These are phyloP conservation scores for Globisporangium nunn DNA, from an alignment of 352 stramenopile species.

Conservation along the genomic window DNA sequence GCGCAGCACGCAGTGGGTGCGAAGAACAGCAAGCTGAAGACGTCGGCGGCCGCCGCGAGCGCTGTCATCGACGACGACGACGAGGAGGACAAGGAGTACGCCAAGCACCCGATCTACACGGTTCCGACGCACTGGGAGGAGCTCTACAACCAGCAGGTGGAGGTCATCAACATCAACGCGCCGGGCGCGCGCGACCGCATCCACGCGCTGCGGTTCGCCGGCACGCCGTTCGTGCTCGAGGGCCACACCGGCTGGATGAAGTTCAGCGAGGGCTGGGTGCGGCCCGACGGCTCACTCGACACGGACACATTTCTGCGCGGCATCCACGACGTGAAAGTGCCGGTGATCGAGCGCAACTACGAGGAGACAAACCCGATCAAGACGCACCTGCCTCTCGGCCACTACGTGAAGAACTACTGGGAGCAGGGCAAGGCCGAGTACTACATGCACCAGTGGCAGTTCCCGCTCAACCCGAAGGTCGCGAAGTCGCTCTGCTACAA, in stretches of 20 bases:
- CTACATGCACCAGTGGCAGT: slow-evolving; percentile 96
- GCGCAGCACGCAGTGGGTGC: background rate
- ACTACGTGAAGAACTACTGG: slow-evolving; percentile 83
- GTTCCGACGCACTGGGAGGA: slow-evolving; percentile 70
- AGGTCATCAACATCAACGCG: slow-evolving; percentile 61
- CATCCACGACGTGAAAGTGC: slow-evolving; percentile 75
- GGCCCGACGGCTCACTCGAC: slow-evolving; percentile 45
- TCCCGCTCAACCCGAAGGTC: slow-evolving; percentile 73
- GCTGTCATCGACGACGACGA: slow-evolving; percentile 6
- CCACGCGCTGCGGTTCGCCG: slow-evolving; percentile 52
- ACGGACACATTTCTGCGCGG: slow-evolving; percentile 50
- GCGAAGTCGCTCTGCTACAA: slow-evolving; percentile 79
- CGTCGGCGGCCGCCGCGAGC: background rate
- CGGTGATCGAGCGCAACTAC: slow-evolving; percentile 74
- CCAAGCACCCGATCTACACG: slow-evolving; percentile 50
- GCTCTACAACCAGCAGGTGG: slow-evolving; percentile 50
- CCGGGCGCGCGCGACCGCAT: slow-evolving; percentile 45
- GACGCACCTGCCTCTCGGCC: slow-evolving; percentile 50
- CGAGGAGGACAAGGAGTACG: slow-evolving; percentile 21
- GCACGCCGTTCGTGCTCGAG: slow-evolving; percentile 68
- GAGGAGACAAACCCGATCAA: slow-evolving; percentile 75
- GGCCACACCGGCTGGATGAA: slow-evolving; percentile 55
- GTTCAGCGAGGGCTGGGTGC: slow-evolving; percentile 60
- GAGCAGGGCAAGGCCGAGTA: slow-evolving; percentile 71
- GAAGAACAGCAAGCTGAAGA: slow-evolving; percentile 5